Percentiles rank a stretch among this genome's conserved stretches.
Conservation (phyloP, 75 land plant genomes). For the Picea glauca region DNA sequence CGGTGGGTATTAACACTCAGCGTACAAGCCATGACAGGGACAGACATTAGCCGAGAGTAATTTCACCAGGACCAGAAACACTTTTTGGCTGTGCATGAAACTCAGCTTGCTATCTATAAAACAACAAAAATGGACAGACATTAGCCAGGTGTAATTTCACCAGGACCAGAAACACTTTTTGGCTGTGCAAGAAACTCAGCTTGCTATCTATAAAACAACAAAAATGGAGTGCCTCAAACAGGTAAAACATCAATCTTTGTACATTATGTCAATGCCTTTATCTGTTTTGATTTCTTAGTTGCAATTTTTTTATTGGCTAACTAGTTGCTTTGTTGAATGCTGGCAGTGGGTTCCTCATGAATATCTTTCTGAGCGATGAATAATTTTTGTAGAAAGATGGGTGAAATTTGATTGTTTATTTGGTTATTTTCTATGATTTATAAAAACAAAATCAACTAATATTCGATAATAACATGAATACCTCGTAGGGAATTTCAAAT, state of each 20-base stretch:
- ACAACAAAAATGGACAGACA: constrained; percentile 20
- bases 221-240: constrained; percentile 40
- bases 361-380: constrained; percentile 1
- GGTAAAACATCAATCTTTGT: constrained; percentile 15
- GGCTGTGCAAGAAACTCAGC: constrained; percentile 55
- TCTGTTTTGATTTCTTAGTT: neutral
- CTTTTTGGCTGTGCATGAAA: constrained; percentile 50
- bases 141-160: constrained; percentile 50
- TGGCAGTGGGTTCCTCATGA: constrained; percentile 41
- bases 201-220: constrained; percentile 46
- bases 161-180: constrained; percentile 48
- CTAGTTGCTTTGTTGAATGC: neutral
- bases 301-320: neutral
- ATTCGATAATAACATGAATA: too few relatives aligned
- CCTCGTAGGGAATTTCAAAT: too few relatives aligned
- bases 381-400: too few relatives aligned
- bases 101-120: constrained; percentile 57
- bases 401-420: too few relatives aligned
- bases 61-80: constrained; percentile 57
- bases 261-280: neutral
- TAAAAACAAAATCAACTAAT: too few relatives aligned
- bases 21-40: too few relatives aligned
- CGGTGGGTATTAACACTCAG: too few relatives aligned
- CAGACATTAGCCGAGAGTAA: constrained; percentile 33
- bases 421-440: too few relatives aligned